These are phyloP conservation scores for Microbotryum lychnidis-dioicae DNA, from an alignment of 1,284 basidiomycete species.

Conservation along the genomic window DNA sequence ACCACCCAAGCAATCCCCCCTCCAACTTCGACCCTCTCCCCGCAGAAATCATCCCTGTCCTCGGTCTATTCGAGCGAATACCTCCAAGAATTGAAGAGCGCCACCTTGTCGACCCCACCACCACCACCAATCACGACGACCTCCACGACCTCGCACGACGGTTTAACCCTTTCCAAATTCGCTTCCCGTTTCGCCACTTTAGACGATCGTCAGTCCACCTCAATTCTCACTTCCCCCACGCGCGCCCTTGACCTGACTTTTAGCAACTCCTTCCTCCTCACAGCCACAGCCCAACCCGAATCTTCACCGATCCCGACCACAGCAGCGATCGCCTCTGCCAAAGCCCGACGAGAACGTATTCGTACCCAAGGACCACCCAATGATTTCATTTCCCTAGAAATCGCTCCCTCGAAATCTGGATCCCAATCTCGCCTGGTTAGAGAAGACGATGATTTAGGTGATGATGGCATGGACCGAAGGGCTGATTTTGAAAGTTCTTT, in stretches of 20 bases:
- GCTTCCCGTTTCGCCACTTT: constrained; percentile 41
- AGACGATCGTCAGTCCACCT: constrained; percentile 45
- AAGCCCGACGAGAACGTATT: constrained; percentile 18
- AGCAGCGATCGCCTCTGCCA: constrained; percentile 20
- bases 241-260: no score
- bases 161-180: constrained; percentile 24
- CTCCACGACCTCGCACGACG: constrained; percentile 8
- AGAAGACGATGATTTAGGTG: constrained; percentile 86
- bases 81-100: constrained; percentile 68
- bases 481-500: constrained; percentile 81
- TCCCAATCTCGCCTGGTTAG: constrained; percentile 68
- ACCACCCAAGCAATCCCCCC: constrained; percentile 32
- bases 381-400: constrained; percentile 75
- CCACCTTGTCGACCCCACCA: constrained; percentile 47
- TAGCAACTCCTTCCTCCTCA: neutral
- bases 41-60: constrained; percentile 46
- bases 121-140: neutral
- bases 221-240: constrained; percentile 1
- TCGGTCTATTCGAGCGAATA: constrained; percentile 62
- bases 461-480: constrained; percentile 82
- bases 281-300: neutral
- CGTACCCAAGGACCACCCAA: constrained; percentile 40
- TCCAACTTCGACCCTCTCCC: constrained; percentile 50
- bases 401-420: constrained; percentile 47
- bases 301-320: constrained; percentile 6